These are phyloP conservation scores for Metschnikowia cubensis DNA, from an alignment of 805 yeast species.

Conservation along the genomic window DNA sequence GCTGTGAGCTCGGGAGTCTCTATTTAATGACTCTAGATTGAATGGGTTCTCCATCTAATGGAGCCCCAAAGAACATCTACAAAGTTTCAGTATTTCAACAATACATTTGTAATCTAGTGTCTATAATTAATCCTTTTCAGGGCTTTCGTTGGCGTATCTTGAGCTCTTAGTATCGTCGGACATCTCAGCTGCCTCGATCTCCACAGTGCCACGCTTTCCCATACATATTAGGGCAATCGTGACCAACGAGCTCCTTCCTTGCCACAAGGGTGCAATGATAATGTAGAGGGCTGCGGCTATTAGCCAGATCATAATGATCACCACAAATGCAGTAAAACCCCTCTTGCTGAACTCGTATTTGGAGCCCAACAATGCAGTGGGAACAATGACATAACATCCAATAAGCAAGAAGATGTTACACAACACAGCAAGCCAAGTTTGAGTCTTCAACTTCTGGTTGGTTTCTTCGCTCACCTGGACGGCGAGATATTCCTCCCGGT, in stretches of 20 bases:
- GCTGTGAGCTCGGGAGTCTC: slow-evolving; percentile 69
- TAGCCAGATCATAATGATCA: slow-evolving; percentile 36
- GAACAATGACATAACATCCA: slow-evolving; percentile 23
- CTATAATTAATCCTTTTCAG: not conserved
- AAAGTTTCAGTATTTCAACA: not conserved
- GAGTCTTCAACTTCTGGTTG: slow-evolving; percentile 19
- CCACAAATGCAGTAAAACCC: slow-evolving; percentile 34
- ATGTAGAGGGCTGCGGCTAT: slow-evolving; percentile 33
- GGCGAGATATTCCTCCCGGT: slow-evolving; percentile 26
- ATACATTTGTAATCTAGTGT: not conserved
- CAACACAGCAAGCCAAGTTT: slow-evolving; percentile 21
- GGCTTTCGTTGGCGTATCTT: not conserved
- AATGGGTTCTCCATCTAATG: too few species aligned
- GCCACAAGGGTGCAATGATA: slow-evolving; percentile 33
- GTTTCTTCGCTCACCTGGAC: slow-evolving; percentile 14
- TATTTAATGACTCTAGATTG: slow-evolving; percentile 1
- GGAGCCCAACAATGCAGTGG: slow-evolving; percentile 31
- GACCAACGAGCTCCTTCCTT: slow-evolving; percentile 22
- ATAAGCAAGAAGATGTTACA: slow-evolving; percentile 22
- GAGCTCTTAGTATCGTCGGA: slow-evolving; percentile 2
- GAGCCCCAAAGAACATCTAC: too few species aligned
- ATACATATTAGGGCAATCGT: not conserved
- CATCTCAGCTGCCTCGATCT: not conserved
- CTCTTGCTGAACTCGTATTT: slow-evolving; percentile 30
- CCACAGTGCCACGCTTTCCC: not conserved